Evolutionary conservation across 108 stramenopile species (phyloP).

Genomic region (Conticribra weissflogii): DNA sequence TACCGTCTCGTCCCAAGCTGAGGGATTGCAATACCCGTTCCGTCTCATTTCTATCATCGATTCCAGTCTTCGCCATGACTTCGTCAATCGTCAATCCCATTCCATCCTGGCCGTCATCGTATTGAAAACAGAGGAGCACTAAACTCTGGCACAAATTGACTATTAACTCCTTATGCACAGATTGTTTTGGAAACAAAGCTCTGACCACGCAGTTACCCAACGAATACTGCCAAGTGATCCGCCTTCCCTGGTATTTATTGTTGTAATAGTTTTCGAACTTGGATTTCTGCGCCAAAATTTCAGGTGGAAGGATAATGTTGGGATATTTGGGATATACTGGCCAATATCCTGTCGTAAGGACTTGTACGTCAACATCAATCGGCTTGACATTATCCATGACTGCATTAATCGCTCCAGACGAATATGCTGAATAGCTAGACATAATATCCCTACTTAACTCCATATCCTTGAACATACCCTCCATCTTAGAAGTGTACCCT

Average conservation of each 20-base stretch:
- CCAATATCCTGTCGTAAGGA: constrained; percentile 97
- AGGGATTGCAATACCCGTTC: constrained; percentile 88
- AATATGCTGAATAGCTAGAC: constrained; percentile 73
- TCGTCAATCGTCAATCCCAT: constrained; percentile 66
- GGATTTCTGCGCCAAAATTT: constrained; percentile 57
- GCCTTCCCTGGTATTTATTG: constrained; percentile 92
- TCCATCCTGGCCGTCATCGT: constrained; percentile 33
- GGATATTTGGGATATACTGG: constrained; percentile 88
- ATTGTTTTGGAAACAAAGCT: constrained; percentile 48
- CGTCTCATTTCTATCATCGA: constrained; percentile 88
- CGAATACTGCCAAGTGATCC: constrained; percentile 95
- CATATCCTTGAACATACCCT: constrained; percentile 99
- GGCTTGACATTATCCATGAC: constrained; percentile 15
- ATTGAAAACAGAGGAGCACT: constrained; percentile 90
- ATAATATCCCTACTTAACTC: constrained; percentile 91
- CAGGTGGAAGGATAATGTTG: constrained; percentile 67
- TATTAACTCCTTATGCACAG: constrained; percentile 66
- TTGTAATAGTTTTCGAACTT: constrained; percentile 86
- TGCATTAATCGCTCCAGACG: constrained; percentile 34
- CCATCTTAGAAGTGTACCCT: constrained; percentile 98
- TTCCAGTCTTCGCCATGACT: constrained; percentile 75
- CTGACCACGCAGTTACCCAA: constrained; percentile 87
- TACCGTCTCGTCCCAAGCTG: constrained; percentile 84
- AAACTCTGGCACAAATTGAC: constrained; percentile 94
- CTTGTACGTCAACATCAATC: constrained; percentile 89